phyloP scores from a whole-genome alignment of 192 early-diverging fungal genomes.

The Coemansia sp. region DNA sequence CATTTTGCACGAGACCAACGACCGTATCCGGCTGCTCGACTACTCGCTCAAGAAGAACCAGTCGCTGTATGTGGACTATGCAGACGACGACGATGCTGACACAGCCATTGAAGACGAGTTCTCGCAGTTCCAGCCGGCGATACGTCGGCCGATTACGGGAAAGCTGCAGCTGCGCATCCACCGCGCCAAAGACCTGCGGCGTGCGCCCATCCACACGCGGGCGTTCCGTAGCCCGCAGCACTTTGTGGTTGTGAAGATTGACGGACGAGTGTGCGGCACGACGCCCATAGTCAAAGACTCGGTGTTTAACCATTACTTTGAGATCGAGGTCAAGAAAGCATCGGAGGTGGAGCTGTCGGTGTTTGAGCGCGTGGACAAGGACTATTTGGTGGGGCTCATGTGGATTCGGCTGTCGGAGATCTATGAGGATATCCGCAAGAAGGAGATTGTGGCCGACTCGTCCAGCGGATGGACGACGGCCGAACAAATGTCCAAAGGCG shows the following conservation, averaged over 20 bases:
- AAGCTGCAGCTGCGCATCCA: constrained; percentile 68
- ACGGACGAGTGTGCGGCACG: constrained; percentile 74
- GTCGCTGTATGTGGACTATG: constrained; percentile 76
- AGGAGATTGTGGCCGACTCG: constrained; percentile 62
- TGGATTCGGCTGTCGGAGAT: constrained; percentile 96
- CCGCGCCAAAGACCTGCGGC: constrained; percentile 60
- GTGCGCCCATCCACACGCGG: constrained; percentile 57
- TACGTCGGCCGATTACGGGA: constrained; percentile 72
- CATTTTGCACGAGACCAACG: constrained; percentile 61
- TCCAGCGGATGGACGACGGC: constrained; percentile 57
- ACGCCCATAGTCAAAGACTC: constrained; percentile 73
- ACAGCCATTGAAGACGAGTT: constrained; percentile 34
- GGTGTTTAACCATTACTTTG: constrained; percentile 82
- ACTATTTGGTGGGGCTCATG: constrained; percentile 75
- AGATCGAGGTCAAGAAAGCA: constrained; percentile 84
- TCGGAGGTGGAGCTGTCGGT: constrained; percentile 91
- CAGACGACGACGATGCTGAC: constrained; percentile 72
- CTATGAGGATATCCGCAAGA: constrained; percentile 78
- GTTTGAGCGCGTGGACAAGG: constrained; percentile 76
- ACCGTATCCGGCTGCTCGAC: constrained; percentile 72
- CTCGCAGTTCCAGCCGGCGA: constrained; percentile 55
- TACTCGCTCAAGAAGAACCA: constrained; percentile 82
- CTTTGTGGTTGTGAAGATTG: constrained; percentile 77
- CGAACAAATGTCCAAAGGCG: constrained; percentile 44
- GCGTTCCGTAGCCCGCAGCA: constrained; percentile 64